A percentile compares a stretch with the other conserved stretches of the same genome.
These are phyloP conservation scores for Gossypium davidsonii DNA, from an alignment of 441 rosid genomes.

Conservation along the genomic window DNA sequence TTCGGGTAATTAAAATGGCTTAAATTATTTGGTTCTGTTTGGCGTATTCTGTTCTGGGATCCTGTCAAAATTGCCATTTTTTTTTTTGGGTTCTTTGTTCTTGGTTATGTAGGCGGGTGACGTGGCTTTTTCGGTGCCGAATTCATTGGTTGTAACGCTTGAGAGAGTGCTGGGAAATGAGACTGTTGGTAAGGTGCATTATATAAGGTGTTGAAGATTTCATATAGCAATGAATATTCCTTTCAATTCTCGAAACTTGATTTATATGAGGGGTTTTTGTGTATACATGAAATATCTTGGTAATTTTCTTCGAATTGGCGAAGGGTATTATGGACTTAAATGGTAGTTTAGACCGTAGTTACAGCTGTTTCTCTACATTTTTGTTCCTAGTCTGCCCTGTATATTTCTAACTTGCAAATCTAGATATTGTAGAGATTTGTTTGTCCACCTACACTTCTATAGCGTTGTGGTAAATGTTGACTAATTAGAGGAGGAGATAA, in stretches of 20 bases:
- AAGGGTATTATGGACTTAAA: neutral
- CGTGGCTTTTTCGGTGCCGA: conserved; percentile 77
- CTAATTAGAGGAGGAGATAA: neutral
- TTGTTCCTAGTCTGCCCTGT: neutral
- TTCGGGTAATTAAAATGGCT: conserved; percentile 40
- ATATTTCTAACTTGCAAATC: neutral
- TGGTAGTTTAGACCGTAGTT: neutral
- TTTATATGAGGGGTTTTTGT: neutral
- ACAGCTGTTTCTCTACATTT: neutral
- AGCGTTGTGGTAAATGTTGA: neutral
- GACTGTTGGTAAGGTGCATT: conserved; percentile 63
- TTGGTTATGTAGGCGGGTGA: conserved; percentile 55
- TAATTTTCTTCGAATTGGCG: neutral
- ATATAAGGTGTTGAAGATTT: neutral
- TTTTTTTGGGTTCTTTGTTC: neutral
- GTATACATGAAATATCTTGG: neutral
- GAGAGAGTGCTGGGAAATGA: conserved; percentile 94
- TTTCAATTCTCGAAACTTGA: neutral
- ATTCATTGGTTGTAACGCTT: conserved; percentile 80
- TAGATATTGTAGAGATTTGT: neutral
- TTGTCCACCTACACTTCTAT: neutral
- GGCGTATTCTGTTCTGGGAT: neutral
- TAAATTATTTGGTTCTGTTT: neutral
- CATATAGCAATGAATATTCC: neutral
- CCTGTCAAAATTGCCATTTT: neutral